Evolutionary conservation across 768 basidiomycete species (phyloP).

Genomic region (Jaapia argillacea): DNA sequence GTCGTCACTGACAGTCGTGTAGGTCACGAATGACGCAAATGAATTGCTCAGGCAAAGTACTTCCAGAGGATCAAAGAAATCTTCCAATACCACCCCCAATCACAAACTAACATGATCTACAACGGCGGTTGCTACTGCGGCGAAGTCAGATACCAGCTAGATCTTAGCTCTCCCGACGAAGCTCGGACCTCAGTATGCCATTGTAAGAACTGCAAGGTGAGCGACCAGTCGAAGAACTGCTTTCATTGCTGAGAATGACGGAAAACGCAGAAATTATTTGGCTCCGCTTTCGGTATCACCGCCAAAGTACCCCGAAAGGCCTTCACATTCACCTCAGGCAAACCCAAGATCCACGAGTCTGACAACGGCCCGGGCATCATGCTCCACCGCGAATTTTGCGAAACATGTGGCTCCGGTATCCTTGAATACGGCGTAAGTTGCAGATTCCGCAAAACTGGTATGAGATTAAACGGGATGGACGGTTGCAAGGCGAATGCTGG

Average conservation of each 20-base stretch:
- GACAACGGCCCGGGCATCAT: conserved; percentile 11
- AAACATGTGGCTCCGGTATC: conserved; percentile 9
- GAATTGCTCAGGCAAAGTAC: too few species aligned
- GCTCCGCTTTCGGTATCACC: conserved; percentile 10
- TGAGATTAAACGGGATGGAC: not conserved
- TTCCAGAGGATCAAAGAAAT: too few species aligned
- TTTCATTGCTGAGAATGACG: too few species aligned
- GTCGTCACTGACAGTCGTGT: too few species aligned
- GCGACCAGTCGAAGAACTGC: not conserved
- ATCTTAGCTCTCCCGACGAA: conserved; percentile 9
- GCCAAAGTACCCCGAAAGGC: conserved; percentile 10
- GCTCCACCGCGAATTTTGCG: conserved; percentile 13
- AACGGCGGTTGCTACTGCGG: conserved; percentile 13
- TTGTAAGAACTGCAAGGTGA: conserved; percentile 14
- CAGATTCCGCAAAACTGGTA: not conserved
- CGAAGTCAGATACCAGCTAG: conserved; percentile 8
- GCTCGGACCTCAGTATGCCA: conserved; percentile 13
- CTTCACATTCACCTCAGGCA: conserved; percentile 7
- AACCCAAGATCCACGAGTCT: conserved; percentile 8
- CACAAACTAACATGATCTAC: conserved; percentile 1
- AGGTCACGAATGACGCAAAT: too few species aligned
- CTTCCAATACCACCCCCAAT: too few species aligned
- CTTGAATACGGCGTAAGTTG: conserved; percentile 12
- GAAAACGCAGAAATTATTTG: conserved; percentile 12
- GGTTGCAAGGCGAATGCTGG: conserved; percentile 4